Percentiles rank a stretch among this genome's conserved stretches.
Conservation (phyloP, 495 filamentous ascomycete species). For the Chaetomium fimeti region DNA sequence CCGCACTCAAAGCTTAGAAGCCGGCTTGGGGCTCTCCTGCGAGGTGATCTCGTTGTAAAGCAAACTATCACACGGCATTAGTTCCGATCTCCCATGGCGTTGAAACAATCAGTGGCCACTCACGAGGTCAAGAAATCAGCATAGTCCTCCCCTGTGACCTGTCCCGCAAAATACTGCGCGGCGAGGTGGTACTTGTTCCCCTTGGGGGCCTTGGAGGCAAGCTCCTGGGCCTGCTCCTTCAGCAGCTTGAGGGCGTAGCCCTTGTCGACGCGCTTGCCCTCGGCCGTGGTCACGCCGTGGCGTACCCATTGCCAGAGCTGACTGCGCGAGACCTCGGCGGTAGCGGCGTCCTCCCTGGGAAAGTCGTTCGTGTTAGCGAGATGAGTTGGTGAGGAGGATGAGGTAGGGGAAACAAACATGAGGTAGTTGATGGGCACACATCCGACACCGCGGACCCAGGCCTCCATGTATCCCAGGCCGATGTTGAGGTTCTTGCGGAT, state of each 20-base stretch:
- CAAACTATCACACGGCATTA: slow-evolving; percentile 50
- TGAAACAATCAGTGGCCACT: slow-evolving; percentile 32
- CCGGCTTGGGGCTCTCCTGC: slow-evolving; percentile 64
- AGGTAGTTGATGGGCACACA: slow-evolving; percentile 98
- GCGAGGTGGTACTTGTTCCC: slow-evolving; percentile 92
- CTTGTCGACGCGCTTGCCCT: slow-evolving; percentile 93
- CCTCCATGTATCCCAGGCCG: slow-evolving; percentile 97
- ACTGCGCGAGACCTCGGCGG: slow-evolving; percentile 86
- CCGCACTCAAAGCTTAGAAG: slow-evolving; percentile 70
- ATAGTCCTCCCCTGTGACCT: slow-evolving; percentile 96
- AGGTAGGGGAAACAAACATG: slow-evolving; percentile 59
- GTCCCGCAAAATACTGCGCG: slow-evolving; percentile 84
- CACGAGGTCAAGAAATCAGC: slow-evolving; percentile 91
- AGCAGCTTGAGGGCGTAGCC: slow-evolving; percentile 81
- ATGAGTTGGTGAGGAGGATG: background rate
- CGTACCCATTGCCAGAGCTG: slow-evolving; percentile 96
- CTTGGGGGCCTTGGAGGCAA: slow-evolving; percentile 72
- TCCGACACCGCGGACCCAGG: slow-evolving; percentile 90
- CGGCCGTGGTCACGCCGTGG: slow-evolving; percentile 80
- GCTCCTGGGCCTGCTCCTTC: slow-evolving; percentile 77
- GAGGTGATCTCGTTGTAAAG: slow-evolving; percentile 96
- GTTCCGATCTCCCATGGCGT: background rate
- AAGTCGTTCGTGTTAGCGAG: slow-evolving; percentile 19
- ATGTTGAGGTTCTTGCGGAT: slow-evolving; percentile 99
- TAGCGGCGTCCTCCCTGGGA: slow-evolving; percentile 84